A percentile compares a stretch with the other conserved stretches of the same genome.
Conservation (phyloP, 2,329 filamentous ascomycete species). For the Aspergillus jensenii region DNA sequence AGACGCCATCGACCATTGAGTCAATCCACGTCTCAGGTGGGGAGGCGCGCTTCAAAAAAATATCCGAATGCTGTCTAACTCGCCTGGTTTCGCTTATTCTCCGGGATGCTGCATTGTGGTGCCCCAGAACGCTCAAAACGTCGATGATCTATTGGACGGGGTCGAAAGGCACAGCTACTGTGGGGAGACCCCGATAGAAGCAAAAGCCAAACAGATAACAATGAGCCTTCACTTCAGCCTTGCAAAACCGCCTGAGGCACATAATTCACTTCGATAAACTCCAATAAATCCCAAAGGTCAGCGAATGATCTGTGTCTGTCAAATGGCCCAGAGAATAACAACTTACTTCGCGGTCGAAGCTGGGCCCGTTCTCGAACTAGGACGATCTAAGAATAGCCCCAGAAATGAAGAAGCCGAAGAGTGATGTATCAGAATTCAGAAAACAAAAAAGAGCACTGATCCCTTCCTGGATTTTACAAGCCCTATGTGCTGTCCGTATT, state of each 20-base stretch:
- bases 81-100: slow-evolving; percentile 17
- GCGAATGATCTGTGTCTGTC: not conserved
- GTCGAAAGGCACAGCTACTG: slow-evolving; percentile 1
- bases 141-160: slow-evolving; percentile 13
- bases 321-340: not conserved
- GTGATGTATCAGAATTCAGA: slow-evolving; percentile 11
- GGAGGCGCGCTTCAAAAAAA: slow-evolving; percentile 5
- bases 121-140: slow-evolving; percentile 9
- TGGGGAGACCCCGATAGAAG: not conserved
- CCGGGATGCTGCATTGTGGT: slow-evolving; percentile 14
- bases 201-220: not conserved
- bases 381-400: slow-evolving; percentile 7
- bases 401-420: not conserved
- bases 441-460: slow-evolving; percentile 5
- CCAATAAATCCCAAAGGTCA: not conserved
- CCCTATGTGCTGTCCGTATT: slow-evolving; percentile 9
- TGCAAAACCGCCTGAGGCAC: not conserved
- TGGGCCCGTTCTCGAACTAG: not conserved
- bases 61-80: slow-evolving; percentile 11
- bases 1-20: not conserved
- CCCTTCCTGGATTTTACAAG: not conserved
- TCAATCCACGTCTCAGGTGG: not conserved
- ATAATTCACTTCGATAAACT: not conserved
- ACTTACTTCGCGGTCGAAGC: not conserved
- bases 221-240: not conserved